phyloP scores from a whole-genome alignment of 257 asterid species.

The Prunella vulgaris region DNA sequence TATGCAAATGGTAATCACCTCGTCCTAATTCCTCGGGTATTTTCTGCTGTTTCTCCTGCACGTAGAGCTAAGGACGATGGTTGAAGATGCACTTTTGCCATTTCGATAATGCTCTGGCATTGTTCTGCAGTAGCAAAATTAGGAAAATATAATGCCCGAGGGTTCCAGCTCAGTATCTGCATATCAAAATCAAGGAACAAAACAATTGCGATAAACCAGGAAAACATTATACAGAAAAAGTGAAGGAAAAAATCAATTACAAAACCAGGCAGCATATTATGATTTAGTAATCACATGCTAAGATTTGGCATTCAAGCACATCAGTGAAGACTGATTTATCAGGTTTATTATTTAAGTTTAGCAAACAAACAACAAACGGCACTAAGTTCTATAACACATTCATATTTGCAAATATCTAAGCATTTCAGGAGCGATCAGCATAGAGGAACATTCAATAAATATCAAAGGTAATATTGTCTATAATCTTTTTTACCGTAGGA shows the following conservation, averaged over 20 bases:
- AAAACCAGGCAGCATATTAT: not conserved
- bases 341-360: not conserved
- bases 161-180: conserved; percentile 89
- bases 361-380: not conserved
- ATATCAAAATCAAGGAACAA: conserved; percentile 12
- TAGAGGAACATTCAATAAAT: not conserved
- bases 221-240: not conserved
- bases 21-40: conserved; percentile 82
- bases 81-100: conserved; percentile 49
- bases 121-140: conserved; percentile 84
- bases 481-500: not conserved
- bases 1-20: conserved; percentile 49
- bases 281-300: not conserved
- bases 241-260: not conserved
- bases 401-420: not conserved
- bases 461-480: not conserved
- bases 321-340: not conserved
- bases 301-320: not conserved
- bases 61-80: conserved; percentile 87
- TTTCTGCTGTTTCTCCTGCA: conserved; percentile 78
- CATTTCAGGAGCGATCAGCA: not conserved
- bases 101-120: conserved; percentile 56
- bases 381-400: not conserved
- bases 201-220: not conserved
- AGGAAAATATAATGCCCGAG: conserved; percentile 81